Evolutionary conservation across 2,329 filamentous ascomycete species (phyloP), one percentile per base, ranked within the genome.

Genomic region (Daldinia eschscholtzii): DNA sequence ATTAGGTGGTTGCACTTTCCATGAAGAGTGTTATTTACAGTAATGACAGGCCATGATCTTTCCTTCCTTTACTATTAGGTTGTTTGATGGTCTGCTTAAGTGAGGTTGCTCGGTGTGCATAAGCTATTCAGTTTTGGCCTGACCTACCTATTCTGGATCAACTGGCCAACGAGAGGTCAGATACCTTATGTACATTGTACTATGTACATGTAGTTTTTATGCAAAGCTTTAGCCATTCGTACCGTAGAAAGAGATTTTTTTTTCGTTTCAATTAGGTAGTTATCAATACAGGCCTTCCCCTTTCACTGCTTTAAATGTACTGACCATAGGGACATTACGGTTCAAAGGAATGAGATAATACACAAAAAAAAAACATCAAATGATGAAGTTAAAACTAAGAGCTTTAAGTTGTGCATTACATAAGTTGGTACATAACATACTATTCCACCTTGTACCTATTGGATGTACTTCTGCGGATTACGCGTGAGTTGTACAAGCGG

Each of bases 111-210:
- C 46, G 6, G 26, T 50, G 26, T 50, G 28, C 5, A 28, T n/a
- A 30, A 50, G 6, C 26, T 50, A 28, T 52, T 28, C 46, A 3
- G 26, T 12, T 52, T 33, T 33, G n/a, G 46, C 26, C 10, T 46
- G 33, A 60, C 58, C 18, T 63, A 66, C 63, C 56, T 63, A 18
- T 60, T 65, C 56, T n/a, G 59, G 67, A 46, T 52, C 30, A 10
- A 41, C 50, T 62, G 53, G 20, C 64, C 52, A 61, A 61, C 57
- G 39, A 65, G 53, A 50, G 41, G 13, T 30, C n/a, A 20, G 30
- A 26, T 41, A 26, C 26, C 35, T 33, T n/a, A 41, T 53, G 39
- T 64, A 58, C 52, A 30, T 42, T 33, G 62, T 42, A 26, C 26
- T 33, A 15, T 39, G 5, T 12, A 39, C 13, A 15, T 13, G 3